Base-by-base conservation (phyloP, 305 asterid species). In the Caryopteris hybrid region DNA sequence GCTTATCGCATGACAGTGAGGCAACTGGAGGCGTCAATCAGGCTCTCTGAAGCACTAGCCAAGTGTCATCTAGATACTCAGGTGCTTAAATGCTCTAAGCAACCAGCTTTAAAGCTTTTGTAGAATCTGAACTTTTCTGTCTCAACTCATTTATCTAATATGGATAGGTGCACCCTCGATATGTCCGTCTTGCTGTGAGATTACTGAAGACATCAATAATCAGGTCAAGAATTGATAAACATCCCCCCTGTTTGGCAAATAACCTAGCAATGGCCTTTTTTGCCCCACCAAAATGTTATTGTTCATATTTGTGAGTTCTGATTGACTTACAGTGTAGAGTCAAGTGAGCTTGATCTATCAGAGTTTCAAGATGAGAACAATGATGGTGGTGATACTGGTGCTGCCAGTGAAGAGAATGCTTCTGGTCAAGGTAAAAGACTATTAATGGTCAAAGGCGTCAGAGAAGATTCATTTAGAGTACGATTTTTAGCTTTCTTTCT, bases 1-100 rank as follows among this genome's bases (percentile, higher is more conserved):
- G 97, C 99, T 68, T 94, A 94, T 76, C 96, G 97, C 39, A 94
- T 94, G 97, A 94, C 99, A 33, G 97, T 94, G 73, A 83, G 99
- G 73, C 99, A 91, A 80, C 83, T 89, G 45, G 96, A 94, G 83
- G 97, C 96, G 2, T 80, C 91, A 66, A 85, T 91, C 71, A 81
- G 99, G 86, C 96, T 91, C 48, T 89, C 99, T n/a, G 99, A 94
- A 79, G 95, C 99, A 76, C 88, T 94, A 81, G 99, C 96, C 36
- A 87, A 96, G 55, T 56, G 89, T 79, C 92, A 88, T 83, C 72
- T 94, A 59, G 97, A 94, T 72, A 46, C 62, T 68, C 82, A 87
- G 96, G 97, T 90, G 65, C 64, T 42, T 71, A 46, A 38, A 42
- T 77, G 36, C 38, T 55, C 46, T 63, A 8, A 58, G 52, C 31